Percentiles rank a stretch among this genome's conserved stretches.
Evolutionary conservation across 495 filamentous ascomycete species (phyloP).

Genomic region (Annulohypoxylon maeteangense): DNA sequence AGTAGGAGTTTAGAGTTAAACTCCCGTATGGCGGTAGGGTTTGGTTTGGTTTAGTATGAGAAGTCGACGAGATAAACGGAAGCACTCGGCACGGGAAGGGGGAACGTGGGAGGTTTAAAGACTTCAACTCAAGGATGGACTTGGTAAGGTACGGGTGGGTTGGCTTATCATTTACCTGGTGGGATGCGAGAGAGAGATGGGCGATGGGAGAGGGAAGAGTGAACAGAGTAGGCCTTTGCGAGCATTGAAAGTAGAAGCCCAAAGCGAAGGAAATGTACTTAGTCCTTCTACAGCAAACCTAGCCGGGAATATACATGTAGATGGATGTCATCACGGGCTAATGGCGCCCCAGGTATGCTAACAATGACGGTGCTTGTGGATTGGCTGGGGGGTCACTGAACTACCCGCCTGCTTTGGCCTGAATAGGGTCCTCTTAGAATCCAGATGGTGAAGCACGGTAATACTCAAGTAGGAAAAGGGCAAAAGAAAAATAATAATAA

Average conservation of each 20-base stretch:
- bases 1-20: conserved; percentile 17
- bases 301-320: conserved; percentile 47
- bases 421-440: conserved; percentile 29
- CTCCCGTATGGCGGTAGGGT: conserved; percentile 5
- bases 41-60: conserved; percentile 15
- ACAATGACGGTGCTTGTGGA: conserved; percentile 44
- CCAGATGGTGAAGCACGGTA: conserved; percentile 42
- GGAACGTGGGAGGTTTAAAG: conserved; percentile 45
- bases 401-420: conserved; percentile 44
- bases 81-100: conserved; percentile 35
- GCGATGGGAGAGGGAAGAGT: background rate
- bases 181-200: conserved; percentile 32
- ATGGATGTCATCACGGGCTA: conserved; percentile 47
- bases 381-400: conserved; percentile 33
- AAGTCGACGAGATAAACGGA: conserved; percentile 28
- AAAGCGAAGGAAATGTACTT: conserved; percentile 43
- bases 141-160: conserved; percentile 32
- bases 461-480: conserved; percentile 48
- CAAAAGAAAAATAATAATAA: conserved; percentile 48
- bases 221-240: conserved; percentile 6
- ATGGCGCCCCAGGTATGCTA: conserved; percentile 43
- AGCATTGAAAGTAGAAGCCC: conserved; percentile 39
- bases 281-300: conserved; percentile 46
- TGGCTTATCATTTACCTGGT: conserved; percentile 43
- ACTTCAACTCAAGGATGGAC: conserved; percentile 29